Base-by-base conservation (phyloP, 257 asterid species). In the Buddleja alternifolia region DNA sequence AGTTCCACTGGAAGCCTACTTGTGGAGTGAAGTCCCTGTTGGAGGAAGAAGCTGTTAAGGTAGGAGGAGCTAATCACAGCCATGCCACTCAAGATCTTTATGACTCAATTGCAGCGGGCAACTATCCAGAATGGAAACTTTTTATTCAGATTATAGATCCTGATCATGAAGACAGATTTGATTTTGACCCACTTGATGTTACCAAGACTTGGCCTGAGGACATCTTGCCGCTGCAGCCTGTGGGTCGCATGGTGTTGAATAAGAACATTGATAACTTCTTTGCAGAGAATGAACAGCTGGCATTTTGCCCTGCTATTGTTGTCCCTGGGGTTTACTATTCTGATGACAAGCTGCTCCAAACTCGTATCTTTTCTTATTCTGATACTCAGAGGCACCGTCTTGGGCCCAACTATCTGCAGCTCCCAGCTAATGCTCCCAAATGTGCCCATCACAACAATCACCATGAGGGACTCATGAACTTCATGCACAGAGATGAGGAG, bases 201-300 rank as follows among this genome's bases (percentile, higher is more conserved):
- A 94, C 97, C 59, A 85, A 87, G 84, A 94, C 85, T 51, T 94
- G 99, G 97, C 99, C 99, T 0, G 97, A 94, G 78, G 97, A 91
- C 77, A 66, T 91, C 45, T 42, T 94, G 54, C 97, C 99, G 6
- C 81, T 94, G 83, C 99, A 86, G 86, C 99, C 97, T 7, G 99
- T 94, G 44, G 99, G 99, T 1, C 93, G 97, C 10, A 55, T 94
- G 93, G 99, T 91, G 24, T 66, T 94, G 79, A 94, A 94, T 73
- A 91, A 73, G 89, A 94, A 91, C 71, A 91, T 94, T 8, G 99
- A 91, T 41, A 94, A 94, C 83, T 88, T 85, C 86, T 88, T 88
- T 41, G 85, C 86, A 0, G 95, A 88, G 80, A 88, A 88, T 19
- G 95, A 88, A 25, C 92, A 85, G 84, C 85, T 88, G 50, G 90